These are phyloP conservation scores for Carnegiea gigantea DNA, from an alignment of 179 eudicot species.

Conservation along the genomic window DNA sequence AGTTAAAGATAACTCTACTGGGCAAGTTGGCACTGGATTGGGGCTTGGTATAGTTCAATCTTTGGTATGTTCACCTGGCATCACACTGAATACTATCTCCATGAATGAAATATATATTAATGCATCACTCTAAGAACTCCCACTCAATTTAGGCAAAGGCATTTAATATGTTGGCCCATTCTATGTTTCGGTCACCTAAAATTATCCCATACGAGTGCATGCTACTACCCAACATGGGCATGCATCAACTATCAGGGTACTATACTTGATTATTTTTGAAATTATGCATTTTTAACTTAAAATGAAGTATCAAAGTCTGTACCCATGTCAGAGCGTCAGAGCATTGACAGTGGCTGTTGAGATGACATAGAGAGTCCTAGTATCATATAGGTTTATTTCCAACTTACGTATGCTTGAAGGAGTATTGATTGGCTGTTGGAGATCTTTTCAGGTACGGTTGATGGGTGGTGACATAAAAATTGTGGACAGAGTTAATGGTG, in stretches of 20 bases:
- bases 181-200: background rate
- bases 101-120: background rate
- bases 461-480: conserved; percentile 93
- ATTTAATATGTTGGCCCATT: background rate
- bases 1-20: conserved; percentile 56
- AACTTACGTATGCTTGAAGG: background rate
- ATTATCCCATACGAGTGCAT: background rate
- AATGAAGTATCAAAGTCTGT: background rate
- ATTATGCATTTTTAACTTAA: background rate
- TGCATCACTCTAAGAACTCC: background rate
- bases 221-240: background rate
- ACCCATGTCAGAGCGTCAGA: background rate
- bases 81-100: background rate
- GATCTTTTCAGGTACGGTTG: conserved; percentile 60
- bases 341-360: background rate
- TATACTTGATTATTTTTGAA: background rate
- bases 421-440: background rate
- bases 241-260: background rate
- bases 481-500: conserved; percentile 53
- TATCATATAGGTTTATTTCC: background rate
- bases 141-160: background rate
- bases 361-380: background rate
- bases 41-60: conserved; percentile 98
- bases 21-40: conserved; percentile 77
- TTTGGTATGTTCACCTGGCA: conserved; percentile 48